Conservation (phyloP, 306 rosid species). For the Dalbergia cochinchinensis region DNA sequence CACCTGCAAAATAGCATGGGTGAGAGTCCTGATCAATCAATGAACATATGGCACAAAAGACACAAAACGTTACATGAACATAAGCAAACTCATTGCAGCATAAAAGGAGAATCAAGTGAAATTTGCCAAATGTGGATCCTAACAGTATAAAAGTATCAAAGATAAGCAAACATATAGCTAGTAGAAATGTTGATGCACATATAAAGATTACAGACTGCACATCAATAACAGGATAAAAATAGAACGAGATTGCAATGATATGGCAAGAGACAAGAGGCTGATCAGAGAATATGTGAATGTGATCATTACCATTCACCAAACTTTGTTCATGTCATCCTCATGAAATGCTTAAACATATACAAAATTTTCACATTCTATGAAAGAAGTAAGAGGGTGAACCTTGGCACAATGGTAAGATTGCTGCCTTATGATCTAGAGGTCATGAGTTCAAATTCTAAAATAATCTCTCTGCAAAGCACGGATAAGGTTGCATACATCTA, state of each 20-base stretch:
- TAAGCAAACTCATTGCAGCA: slow-evolving; percentile 27
- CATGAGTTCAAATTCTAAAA: too few relatives aligned
- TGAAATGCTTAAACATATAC: background rate
- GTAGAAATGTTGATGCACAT: slow-evolving; percentile 1
- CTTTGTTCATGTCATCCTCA: background rate
- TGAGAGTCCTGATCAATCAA: slow-evolving; percentile 27
- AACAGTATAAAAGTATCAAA: slow-evolving; percentile 4
- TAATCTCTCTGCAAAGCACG: too few relatives aligned
- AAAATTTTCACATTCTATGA: too few relatives aligned
- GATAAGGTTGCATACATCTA: too few relatives aligned
- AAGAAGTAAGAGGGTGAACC: too few relatives aligned
- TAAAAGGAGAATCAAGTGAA: slow-evolving; percentile 24
- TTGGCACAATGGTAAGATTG: too few relatives aligned
- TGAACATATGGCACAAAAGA: slow-evolving; percentile 29
- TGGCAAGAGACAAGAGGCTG: too few relatives aligned
- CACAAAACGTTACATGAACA: slow-evolving; percentile 13
- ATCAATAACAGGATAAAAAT: background rate
- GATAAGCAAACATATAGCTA: background rate
- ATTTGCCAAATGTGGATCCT: slow-evolving; percentile 34
- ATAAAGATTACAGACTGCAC: slow-evolving; percentile 4
- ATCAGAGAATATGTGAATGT: too few relatives aligned
- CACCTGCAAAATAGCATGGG: slow-evolving; percentile 65
- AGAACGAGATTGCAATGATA: background rate
- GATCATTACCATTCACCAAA: too few relatives aligned
- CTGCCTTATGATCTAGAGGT: too few relatives aligned